A percentile compares a stretch with the other conserved stretches of the same genome.
Conservation (phyloP, 2,329 filamentous ascomycete species). For the Grosmannia serpens region DNA sequence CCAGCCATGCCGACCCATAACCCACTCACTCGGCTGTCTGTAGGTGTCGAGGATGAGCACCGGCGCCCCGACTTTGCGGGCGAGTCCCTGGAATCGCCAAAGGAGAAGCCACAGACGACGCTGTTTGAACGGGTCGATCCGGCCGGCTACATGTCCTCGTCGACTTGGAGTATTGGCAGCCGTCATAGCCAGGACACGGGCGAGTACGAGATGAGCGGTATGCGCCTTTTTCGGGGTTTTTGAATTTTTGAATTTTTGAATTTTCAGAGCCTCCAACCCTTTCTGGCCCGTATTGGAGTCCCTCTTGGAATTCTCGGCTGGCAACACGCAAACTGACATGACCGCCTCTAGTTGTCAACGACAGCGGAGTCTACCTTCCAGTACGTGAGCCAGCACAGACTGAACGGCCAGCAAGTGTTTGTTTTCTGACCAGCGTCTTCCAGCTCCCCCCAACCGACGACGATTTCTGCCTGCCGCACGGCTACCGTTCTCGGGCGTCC, state of each 20-base stretch:
- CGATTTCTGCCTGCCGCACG: constrained; percentile 53
- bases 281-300: too few relatives aligned
- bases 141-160: constrained; percentile 49
- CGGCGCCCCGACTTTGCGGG: not conserved
- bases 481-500: constrained; percentile 42
- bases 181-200: constrained; percentile 48
- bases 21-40: not conserved
- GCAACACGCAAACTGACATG: not conserved
- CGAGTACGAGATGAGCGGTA: constrained; percentile 75
- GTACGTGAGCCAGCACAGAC: constrained; percentile 37
- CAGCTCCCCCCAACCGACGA: constrained; percentile 58
- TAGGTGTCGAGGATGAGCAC: not conserved
- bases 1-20: not conserved
- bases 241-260: not conserved
- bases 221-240: constrained; percentile 17
- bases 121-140: constrained; percentile 49
- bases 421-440: not conserved
- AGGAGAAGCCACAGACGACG: constrained; percentile 19
- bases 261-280: too few relatives aligned
- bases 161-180: constrained; percentile 50
- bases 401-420: not conserved
- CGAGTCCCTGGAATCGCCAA: too few relatives aligned
- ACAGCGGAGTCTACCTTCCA: constrained; percentile 88
- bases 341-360: constrained; percentile 65
- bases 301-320: not conserved